A percentile compares a stretch with the other conserved stretches of the same genome.
Evolutionary conservation across 768 basidiomycete genomes (phyloP).

Genomic region (Exsudoporus frostii): DNA sequence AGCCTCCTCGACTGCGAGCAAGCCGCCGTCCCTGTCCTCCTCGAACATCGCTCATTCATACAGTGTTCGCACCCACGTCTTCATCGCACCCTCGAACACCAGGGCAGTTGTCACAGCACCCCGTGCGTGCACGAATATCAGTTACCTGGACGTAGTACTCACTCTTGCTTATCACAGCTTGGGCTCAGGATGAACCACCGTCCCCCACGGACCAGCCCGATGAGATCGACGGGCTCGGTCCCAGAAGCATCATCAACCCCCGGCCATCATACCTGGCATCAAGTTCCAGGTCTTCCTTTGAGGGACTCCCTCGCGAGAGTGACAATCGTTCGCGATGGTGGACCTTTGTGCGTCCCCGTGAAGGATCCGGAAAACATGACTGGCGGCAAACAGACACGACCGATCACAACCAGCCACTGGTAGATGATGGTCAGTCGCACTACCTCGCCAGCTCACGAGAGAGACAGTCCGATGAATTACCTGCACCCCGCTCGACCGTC

Average conservation of each 20-base stretch:
- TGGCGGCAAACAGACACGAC: slow-evolving; percentile 2
- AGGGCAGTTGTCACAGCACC: slow-evolving; percentile 64
- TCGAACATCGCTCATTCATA: slow-evolving; percentile 27
- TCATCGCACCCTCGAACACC: slow-evolving; percentile 38
- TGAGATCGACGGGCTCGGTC: slow-evolving; percentile 30
- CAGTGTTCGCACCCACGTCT: slow-evolving; percentile 26
- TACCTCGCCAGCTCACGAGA: slow-evolving; percentile 7
- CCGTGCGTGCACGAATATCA: slow-evolving; percentile 44
- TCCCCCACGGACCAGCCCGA: slow-evolving; percentile 55
- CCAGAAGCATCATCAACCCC: slow-evolving; percentile 34
- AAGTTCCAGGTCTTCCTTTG: slow-evolving; percentile 41
- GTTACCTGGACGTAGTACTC: neutral
- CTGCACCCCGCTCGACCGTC: slow-evolving; percentile 20
- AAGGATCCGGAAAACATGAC: slow-evolving; percentile 14
- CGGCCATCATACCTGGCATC: slow-evolving; percentile 54
- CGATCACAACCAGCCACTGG: neutral
- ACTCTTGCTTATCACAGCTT: slow-evolving; percentile 45
- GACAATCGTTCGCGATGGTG: slow-evolving; percentile 61
- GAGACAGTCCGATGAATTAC: slow-evolving; percentile 22
- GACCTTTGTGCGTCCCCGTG: slow-evolving; percentile 65
- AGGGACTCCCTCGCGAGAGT: slow-evolving; percentile 29
- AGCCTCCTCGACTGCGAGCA: slow-evolving; percentile 12
- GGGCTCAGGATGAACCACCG: slow-evolving; percentile 82
- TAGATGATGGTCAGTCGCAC: slow-evolving; percentile 18
- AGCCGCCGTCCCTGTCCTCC: slow-evolving; percentile 23